Evolutionary conservation across 2,329 filamentous ascomycete genomes (phyloP).

Genomic region (Aspergillaceae sp.): DNA sequence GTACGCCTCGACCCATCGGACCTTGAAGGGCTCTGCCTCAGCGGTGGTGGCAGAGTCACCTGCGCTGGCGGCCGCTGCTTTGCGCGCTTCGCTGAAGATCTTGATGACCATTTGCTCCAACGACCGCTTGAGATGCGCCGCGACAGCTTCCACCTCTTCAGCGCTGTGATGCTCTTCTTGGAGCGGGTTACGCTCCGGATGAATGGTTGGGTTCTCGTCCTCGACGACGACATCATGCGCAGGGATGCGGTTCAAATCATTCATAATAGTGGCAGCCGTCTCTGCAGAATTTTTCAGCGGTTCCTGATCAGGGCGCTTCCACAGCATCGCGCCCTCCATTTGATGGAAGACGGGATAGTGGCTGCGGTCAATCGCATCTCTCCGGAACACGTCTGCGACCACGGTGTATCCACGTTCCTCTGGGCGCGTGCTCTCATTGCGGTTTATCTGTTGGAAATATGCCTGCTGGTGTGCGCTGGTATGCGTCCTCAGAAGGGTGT

Average conservation of each 20-base stretch:
- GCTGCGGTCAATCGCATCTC: slow-evolving; percentile 87
- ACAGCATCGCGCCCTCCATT: slow-evolving; percentile 90
- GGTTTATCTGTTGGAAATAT: slow-evolving; percentile 60
- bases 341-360: slow-evolving; percentile 98
- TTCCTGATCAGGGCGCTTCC: slow-evolving; percentile 54
- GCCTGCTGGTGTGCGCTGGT: slow-evolving; percentile 89
- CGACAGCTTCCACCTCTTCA: slow-evolving; percentile 74
- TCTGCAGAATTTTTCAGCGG: slow-evolving; percentile 28
- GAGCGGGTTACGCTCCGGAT: slow-evolving; percentile 72
- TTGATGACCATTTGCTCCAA: slow-evolving; percentile 84
- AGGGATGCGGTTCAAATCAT: slow-evolving; percentile 63
- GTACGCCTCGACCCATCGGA: slow-evolving; percentile 94
- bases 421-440: slow-evolving; percentile 26
- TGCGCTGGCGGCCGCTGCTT: slow-evolving; percentile 49
- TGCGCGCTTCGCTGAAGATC: slow-evolving; percentile 71
- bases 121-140: slow-evolving; percentile 76
- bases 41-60: slow-evolving; percentile 25
- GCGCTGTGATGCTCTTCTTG: slow-evolving; percentile 62
- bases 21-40: slow-evolving; percentile 63
- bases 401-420: slow-evolving; percentile 69
- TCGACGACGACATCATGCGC: slow-evolving; percentile 68
- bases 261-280: slow-evolving; percentile 54
- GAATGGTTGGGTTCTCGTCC: slow-evolving; percentile 70
- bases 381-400: slow-evolving; percentile 86
- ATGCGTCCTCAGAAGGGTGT: slow-evolving; percentile 81